Conservation (phyloP, 1,139 yeast genomes). For the Citeromyces hawaiiensis region DNA sequence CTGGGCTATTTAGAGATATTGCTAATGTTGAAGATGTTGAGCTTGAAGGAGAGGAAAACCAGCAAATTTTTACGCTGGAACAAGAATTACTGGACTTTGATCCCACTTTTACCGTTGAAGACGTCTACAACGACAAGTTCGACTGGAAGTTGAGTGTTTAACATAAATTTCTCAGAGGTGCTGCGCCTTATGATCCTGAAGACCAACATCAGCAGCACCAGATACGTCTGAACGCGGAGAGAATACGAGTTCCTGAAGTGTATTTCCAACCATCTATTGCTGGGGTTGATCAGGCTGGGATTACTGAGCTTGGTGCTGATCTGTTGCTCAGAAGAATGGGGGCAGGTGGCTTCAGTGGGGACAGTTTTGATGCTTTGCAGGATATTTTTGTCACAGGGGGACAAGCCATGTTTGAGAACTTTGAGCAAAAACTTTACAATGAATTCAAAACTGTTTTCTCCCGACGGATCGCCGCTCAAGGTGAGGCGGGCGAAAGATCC, state of each 20-base stretch:
- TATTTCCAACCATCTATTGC: conserved; percentile 91
- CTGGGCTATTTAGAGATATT: conserved; percentile 84
- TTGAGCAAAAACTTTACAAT: conserved; percentile 45
- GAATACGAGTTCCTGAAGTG: conserved; percentile 87
- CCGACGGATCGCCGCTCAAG: conserved; percentile 47
- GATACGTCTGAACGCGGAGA: conserved; percentile 77
- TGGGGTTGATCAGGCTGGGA: conserved; percentile 92
- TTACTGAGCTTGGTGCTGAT: conserved; percentile 63
- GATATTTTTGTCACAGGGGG: conserved; percentile 87
- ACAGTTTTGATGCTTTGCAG: conserved; percentile 33
- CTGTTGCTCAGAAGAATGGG: conserved; percentile 49
- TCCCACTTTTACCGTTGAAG: conserved; percentile 75
- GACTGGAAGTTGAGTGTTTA: conserved; percentile 77
- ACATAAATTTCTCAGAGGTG: conserved; percentile 84
- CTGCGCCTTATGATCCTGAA: conserved; percentile 57
- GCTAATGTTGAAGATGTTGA: conserved; percentile 62
- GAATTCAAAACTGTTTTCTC: conserved; percentile 66
- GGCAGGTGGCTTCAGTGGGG: conserved; percentile 37
- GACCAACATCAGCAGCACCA: conserved; percentile 69
- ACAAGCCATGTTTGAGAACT: conserved; percentile 48
- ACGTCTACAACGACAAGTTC: conserved; percentile 67
- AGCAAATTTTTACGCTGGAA: conserved; percentile 49
- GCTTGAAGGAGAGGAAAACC: conserved; percentile 62
- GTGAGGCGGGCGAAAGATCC: conserved; percentile 62
- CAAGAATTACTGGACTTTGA: conserved; percentile 67